phyloP scores from a whole-genome alignment of 139 green algal species.

The Chlamydomonas sp. region DNA sequence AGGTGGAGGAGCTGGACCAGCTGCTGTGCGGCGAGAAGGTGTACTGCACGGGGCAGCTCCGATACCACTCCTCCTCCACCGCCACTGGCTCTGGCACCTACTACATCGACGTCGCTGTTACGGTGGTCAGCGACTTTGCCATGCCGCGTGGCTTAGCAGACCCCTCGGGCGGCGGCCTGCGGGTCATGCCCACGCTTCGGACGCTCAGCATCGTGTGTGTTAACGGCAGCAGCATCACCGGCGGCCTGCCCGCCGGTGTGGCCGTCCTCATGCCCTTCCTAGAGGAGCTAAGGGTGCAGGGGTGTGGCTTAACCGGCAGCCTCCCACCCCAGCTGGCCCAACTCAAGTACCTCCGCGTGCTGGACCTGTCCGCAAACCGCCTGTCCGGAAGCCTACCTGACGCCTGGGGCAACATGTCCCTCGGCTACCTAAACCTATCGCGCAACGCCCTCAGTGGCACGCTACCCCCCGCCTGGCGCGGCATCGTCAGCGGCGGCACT shows the following conservation, averaged over 20 bases:
- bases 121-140: neutral
- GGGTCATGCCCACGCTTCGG: conserved; percentile 9
- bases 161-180: neutral
- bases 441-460: conserved; percentile 27
- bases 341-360: conserved; percentile 29
- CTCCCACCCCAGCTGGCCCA: neutral
- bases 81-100: neutral
- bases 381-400: neutral
- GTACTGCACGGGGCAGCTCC: conserved; percentile 38
- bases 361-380: conserved; percentile 33
- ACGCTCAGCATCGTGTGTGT: conserved; percentile 25
- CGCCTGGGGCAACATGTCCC: conserved; percentile 10
- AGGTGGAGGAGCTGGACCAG: conserved; percentile 45
- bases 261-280: conserved; percentile 25
- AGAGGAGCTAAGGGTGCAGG: conserved; percentile 34
- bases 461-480: conserved; percentile 24
- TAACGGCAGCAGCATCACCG: conserved; percentile 5
- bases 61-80: conserved; percentile 5
- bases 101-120: conserved; percentile 10
- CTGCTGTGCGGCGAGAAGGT: conserved; percentile 43
- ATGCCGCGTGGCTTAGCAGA: conserved; percentile 7
- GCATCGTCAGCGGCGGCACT: neutral
- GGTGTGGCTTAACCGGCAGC: neutral
- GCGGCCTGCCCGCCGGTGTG: conserved; percentile 37
- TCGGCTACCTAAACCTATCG: conserved; percentile 47